Base-by-base conservation (phyloP, 1,139 yeast genomes). In the Yamadazyma epiphylla region DNA sequence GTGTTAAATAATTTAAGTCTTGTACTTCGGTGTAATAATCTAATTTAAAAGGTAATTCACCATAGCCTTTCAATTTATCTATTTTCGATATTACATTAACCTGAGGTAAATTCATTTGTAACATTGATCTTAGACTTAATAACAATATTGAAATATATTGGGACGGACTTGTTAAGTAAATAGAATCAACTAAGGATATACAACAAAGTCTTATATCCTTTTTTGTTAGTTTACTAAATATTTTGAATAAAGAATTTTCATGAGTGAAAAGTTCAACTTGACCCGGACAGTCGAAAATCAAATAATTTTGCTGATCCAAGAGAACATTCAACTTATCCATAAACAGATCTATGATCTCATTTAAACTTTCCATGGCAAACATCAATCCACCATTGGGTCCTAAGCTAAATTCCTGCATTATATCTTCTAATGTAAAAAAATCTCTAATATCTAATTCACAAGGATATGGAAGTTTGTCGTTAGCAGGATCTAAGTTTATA, bases 381-480 rank as follows among this genome's bases (percentile, higher is more conserved):
- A 94, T 79, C 21, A 94, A 58, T 0, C 96, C 96, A 22, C 99
- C 99, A 48, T 94, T 94, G 0, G 99, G 99, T 0, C 99, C 99
- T 19, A 75, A 49, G 19, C 70, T 69, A 41, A 84, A 77, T 39
- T 84, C 88, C 24, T 76, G 76, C 98, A 91, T 91, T 16, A 91
- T 75, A 31, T 91, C 96, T 45, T 91, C 96, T 12, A 91, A 55
- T 0, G 94, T 83, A 5, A 89, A 76, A 45, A 77, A 84, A 50
- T 91, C 96, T 37, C 97, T 64, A 25, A 94, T 87, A 52, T 94
- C 97, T 26, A 94, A 62, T 0, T 85, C 84, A 48, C 89, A 82
- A 1, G 87, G 86, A 49, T 94, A 94, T 5, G 85, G 82, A 15
- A 83, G 51, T 25, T 71, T 58, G 52, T 89, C 97, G 53, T 94